A percentile compares a stretch with the other conserved stretches of the same genome.
Evolutionary conservation across 225 moss, liverwort and hornwort genomes (phyloP).

Genomic region (Neckera pumila): DNA sequence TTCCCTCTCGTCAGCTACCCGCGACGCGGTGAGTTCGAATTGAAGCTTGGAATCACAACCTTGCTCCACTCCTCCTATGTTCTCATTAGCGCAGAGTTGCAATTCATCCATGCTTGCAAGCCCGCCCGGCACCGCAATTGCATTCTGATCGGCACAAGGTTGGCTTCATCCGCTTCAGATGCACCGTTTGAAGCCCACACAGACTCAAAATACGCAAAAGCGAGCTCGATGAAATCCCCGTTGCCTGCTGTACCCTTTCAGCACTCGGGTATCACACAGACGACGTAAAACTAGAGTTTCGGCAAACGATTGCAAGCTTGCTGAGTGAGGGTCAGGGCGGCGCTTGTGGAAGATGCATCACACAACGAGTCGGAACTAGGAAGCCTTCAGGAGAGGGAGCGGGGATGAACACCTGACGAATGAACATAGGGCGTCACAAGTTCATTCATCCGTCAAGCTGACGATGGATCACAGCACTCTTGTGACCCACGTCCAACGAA

Average conservation of each 20-base stretch:
- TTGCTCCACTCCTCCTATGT: neutral
- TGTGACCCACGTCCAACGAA: neutral
- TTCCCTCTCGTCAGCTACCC: conserved; percentile 1
- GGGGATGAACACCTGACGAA: neutral
- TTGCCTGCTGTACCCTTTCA: neutral
- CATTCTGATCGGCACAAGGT: neutral
- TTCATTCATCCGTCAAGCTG: neutral
- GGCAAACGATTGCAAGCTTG: neutral
- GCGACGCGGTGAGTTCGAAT: neutral
- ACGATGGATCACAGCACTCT: neutral
- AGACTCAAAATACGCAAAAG: neutral
- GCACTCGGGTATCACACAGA: neutral
- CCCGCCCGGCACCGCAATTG: conserved; percentile 6
- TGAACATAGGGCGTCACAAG: conserved; percentile 12
- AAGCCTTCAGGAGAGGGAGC: neutral
- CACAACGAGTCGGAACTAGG: neutral
- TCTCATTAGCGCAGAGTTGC: neutral
- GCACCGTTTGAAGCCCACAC: neutral
- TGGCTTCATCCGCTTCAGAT: neutral
- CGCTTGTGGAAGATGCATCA: neutral
- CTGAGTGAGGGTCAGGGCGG: neutral
- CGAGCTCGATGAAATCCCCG: neutral
- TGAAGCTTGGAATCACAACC: neutral
- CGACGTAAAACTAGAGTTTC: neutral
- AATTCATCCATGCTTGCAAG: conserved; percentile 10